Evolutionary conservation across 2,329 filamentous ascomycete genomes (phyloP).

Genomic region (Coniochaeta pulveracea): DNA sequence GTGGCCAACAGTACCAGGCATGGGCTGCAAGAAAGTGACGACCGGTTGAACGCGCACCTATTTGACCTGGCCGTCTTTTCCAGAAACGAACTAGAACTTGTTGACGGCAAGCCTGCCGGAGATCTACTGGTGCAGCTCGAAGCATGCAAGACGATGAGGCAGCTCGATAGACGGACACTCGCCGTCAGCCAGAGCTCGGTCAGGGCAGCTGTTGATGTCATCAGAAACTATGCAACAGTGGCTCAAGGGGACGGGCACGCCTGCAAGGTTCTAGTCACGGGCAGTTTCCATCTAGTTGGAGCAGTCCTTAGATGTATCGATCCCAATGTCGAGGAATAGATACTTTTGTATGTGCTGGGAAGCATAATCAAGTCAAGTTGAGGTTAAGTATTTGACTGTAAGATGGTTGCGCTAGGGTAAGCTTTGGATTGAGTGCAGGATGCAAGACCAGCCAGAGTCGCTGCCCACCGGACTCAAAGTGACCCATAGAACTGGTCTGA

Average conservation of each 20-base stretch:
- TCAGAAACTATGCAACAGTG: not conserved
- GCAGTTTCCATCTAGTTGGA: slow-evolving; percentile 35
- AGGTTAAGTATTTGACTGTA: not conserved
- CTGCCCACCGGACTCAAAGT: slow-evolving; percentile 12
- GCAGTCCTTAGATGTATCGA: slow-evolving; percentile 20
- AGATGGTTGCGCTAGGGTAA: not conserved
- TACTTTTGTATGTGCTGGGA: not conserved
- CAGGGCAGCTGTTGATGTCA: not conserved
- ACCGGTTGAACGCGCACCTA: slow-evolving; percentile 10
- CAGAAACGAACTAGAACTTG: slow-evolving; percentile 55
- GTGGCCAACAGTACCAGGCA: slow-evolving; percentile 26
- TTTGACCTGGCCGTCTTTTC: slow-evolving; percentile 51
- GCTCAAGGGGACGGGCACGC: slow-evolving; percentile 13
- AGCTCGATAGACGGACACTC: slow-evolving; percentile 16
- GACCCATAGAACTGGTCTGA: slow-evolving; percentile 10
- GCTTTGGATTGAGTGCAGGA: too few relatives aligned
- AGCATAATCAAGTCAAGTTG: not conserved
- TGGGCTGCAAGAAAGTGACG: slow-evolving; percentile 12
- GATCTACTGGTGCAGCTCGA: slow-evolving; percentile 32
- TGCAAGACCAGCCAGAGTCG: too few relatives aligned
- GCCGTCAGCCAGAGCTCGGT: not conserved
- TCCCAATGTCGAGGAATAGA: slow-evolving; percentile 12
- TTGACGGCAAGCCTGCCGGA: slow-evolving; percentile 33
- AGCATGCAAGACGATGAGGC: slow-evolving; percentile 41
- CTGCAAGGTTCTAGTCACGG: slow-evolving; percentile 34